Base-by-base conservation (phyloP, 441 rosid species). In the Erodium trifolium region DNA sequence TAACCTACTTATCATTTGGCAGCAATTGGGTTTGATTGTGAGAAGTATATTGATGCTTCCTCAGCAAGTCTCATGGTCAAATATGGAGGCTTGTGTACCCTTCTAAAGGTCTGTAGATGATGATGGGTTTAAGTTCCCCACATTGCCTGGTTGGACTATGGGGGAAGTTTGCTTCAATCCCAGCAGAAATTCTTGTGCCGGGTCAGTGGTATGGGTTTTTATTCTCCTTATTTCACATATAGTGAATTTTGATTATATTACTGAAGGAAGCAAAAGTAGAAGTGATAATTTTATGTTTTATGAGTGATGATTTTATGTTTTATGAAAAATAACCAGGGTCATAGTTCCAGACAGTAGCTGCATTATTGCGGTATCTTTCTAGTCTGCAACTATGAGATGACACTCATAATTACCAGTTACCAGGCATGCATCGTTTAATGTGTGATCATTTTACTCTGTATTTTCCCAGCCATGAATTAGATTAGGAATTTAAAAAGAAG, bases 21-120 rank as follows among this genome's bases (percentile, higher is more conserved):
- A 65, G 67, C 67, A 34, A 2, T 16, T 51, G 59, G 59, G 59
- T 51, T 51, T n/a, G 6, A 51, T 51, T 71, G 71, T 68, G 82
- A 72, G 77, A 77, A 55, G 49, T 70, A 66, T 79, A 75, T 79
- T 84, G 81, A 81, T 81, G 53, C 63, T 39, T 67, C 77, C 85
- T 82, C 76, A 77, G 78, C 68, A 72, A 80, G 80, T 80, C 80
- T 70, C 82, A 75, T 87, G 85, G 82, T 78, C 82, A 75, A 16
- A 75, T 73, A 81, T 71, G 80, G 85, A 75, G 84, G 87, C 81
- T 72, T 73, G 79, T 76, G 72, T 83, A 68, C 76, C 79, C 90
- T 79, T 80, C 37, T 34, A 34, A 34, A 34, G 37, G 37, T 34
- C 37, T 34, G 37, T 34, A 34, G 37, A 34, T 34, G 37, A 34